Base-by-base conservation (phyloP, 163 green algal genomes). In the Prototheca wickerhamii region DNA sequence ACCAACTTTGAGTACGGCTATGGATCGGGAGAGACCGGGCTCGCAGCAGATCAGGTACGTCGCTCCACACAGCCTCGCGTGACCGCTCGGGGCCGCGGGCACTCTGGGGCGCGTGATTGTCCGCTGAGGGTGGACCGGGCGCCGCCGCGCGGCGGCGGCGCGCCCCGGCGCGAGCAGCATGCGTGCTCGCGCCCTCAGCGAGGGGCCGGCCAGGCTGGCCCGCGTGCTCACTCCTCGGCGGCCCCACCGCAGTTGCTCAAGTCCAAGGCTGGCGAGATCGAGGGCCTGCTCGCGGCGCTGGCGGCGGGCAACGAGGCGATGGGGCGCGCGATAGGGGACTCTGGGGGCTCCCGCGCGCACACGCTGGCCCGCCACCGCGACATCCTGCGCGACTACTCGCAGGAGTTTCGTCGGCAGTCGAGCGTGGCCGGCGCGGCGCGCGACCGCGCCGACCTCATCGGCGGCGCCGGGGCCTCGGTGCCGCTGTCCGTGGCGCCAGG, bases 341-440 rank as follows among this genome's bases (percentile, higher is more conserved):
- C 58, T 2, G 68, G 40, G 8, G 89, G 95, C 68, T 63, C 86
- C 2, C 80, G 88, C 0, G 73, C 74, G 4, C 91, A 96, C 75
- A 95, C 83, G 17, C 72, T 98, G 10, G 85, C 86, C 1, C 74
- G 91, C 37, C 91, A 98, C 75, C 75, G 84, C 8, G 91, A 97
- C 74, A 96, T 98, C 34, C 74, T 96, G 34, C 81, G 85, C 25
- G 82, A 90, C 43, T 84, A 77, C 40, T 73, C 65, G 43, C 72
- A 96, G 80, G 91, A 96, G 76, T 95, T 89, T 55, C 80, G 83
- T 32, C 74, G 89, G 37, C 67, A 92, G 21, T 81, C 74, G 33
- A 70, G 58, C 25, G 78, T 80, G 15, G 58, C 93, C 18, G 78
- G 75, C 0, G 81, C 82, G 1, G 84, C 84, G 0, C 68, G 84